Base-by-base conservation (phyloP, 192 early-diverging fungal genomes). In the Diversispora epigaea region DNA sequence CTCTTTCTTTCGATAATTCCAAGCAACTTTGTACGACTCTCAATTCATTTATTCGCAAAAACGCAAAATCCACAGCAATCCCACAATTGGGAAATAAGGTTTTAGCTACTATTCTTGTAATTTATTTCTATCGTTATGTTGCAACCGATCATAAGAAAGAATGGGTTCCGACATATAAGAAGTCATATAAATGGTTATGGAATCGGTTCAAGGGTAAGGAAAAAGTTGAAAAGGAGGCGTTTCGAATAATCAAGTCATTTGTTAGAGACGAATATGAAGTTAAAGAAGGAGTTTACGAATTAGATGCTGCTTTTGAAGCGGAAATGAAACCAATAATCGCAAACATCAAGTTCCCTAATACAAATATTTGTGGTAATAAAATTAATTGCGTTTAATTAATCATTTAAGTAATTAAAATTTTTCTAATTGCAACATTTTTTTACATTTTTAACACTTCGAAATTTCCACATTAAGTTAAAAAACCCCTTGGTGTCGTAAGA, bases 401-500 rank as follows among this genome's bases (percentile, higher is more conserved):
- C n/a, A n/a, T n/a, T n/a, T n/a, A n/a, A n/a, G n/a, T n/a, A n/a
- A 43, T 44, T 10, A 66, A 4, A 15, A n/a, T 66, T 66, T 5
- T 46, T 6, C 21, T 46, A 21, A 15, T 4, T 12, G 11, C 17
- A 19, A 21, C 44, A 22, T 17, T 40, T 47, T 44, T 46, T 67
- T 19, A 6, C 41, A 40, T 64, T 25, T n/a, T n/a, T n/a, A n/a
- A n/a, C n/a, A n/a, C n/a, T n/a, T 46, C 6, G 17, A n/a, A 15
- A 56, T 56, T 15, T 8, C 21, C 8, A 6, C 5, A 12, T n/a
- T 12, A 41, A 32, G 67, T 14, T n/a, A 46, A 68, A 49, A 73
- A 73, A 62, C 90, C 92, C 14, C 86, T 91, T 44, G 94, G 93
- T 60, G 79, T 94, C 62, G 82, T 92, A 32, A 88, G 94, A 80